Base-by-base conservation (phyloP, 495 filamentous ascomycete species). In the Aspergillus haitiensis region DNA sequence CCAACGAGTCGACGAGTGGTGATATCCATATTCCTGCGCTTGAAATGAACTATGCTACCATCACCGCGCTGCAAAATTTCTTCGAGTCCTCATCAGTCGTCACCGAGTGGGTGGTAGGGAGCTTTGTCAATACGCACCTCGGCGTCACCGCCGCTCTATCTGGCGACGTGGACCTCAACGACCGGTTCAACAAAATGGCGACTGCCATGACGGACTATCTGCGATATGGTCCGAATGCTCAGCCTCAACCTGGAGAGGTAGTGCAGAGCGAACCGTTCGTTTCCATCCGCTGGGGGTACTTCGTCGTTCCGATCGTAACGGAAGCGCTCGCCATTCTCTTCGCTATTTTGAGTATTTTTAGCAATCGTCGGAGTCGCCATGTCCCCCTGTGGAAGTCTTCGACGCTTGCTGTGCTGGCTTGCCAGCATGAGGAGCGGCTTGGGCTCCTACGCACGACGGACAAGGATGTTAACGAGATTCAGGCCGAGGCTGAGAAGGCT, bases 311-410 rank as follows among this genome's bases (percentile, higher is more conserved):
- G 4, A 53, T 59, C 56, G 51, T 61, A 40, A 59, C 52, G 8
- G 63, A 62, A 39, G 59, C 7, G 11, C 32, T 62, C 27, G 63
- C 59, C 10, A 48, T 66, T 18, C 36, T 66, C 56, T 66, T 66
- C 52, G 56, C 60, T 8, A 48, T 60, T 40, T 55, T 60, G 46
- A 66, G 46, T 39, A 49, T 63, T 21, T 48, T 63, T 9, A 53
- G 49, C 46, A 66, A 66, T 60, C 56, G 64, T 12, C 48, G 15
- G 56, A 63, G 64, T n/a, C 52, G 56, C 40, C 18, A 36, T 36
- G 56, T 66, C 33, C 64, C 64, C 12, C 34, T 66, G n/a, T 66
- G 60, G 64, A 66, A 66, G 47, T 66, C 64, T 27, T 66, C 64
- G 34, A 37, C 56, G 45, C 64, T 66, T 48, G 64, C 64, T 21